Evolutionary conservation across 768 basidiomycete genomes (phyloP).

Genomic region (Pisolithus albus): DNA sequence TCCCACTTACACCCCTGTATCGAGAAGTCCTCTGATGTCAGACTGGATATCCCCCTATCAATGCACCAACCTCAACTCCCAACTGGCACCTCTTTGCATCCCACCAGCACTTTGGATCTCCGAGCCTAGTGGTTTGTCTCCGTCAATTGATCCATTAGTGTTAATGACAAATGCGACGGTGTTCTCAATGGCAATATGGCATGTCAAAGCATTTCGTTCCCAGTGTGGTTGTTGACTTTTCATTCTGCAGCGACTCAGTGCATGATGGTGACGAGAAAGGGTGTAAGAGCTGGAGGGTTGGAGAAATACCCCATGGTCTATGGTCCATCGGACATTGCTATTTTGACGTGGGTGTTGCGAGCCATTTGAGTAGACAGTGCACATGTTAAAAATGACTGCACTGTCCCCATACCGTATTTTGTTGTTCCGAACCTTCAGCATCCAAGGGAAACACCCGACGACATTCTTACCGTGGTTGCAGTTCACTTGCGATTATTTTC

Average conservation of each 20-base stretch:
- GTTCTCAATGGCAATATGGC: no score
- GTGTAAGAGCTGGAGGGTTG: no score
- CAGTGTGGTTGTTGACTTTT: no score
- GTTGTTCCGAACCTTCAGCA: conserved; percentile 12
- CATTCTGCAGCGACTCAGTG: no score
- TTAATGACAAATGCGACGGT: no score
- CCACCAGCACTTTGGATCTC: conserved; percentile 47
- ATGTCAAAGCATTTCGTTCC: no score
- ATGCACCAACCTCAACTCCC: conserved; percentile 55
- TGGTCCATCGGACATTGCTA: conserved; percentile 99
- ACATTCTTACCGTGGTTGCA: no score
- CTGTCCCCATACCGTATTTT: conserved; percentile 85
- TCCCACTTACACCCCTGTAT: conserved; percentile 66
- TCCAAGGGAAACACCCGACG: background rate
- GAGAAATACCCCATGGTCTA: no score
- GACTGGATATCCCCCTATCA: conserved; percentile 53
- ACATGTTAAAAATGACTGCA: conserved; percentile 98
- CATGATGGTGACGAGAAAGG: no score
- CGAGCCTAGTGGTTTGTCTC: conserved; percentile 41
- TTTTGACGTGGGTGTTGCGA: conserved; percentile 82
- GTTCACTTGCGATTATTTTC: no score
- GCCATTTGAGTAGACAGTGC: conserved; percentile 98
- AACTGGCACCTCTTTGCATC: conserved; percentile 35
- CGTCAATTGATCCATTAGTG: no score
- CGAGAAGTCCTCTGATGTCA: conserved; percentile 52